phyloP scores from a whole-genome alignment of 306 rosid species.

The Argentina anserina region DNA sequence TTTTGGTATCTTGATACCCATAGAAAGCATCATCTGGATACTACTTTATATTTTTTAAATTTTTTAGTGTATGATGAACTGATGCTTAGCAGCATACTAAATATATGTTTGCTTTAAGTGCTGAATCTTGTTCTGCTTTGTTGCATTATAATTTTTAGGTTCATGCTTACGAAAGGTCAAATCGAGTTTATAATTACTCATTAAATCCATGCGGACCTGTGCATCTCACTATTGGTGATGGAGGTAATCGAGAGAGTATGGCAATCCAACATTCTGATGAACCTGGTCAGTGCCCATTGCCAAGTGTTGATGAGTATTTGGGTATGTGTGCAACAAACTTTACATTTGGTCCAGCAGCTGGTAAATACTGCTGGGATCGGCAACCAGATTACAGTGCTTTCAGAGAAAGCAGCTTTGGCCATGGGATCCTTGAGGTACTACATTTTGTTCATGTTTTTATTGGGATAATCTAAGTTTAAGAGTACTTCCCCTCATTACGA shows the following conservation, averaged over 20 bases:
- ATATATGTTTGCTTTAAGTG: neutral
- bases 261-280: constrained; percentile 51
- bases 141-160: constrained; percentile 32
- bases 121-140: constrained; percentile 1
- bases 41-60: neutral
- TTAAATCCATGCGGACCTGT: constrained; percentile 85
- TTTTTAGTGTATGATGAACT: neutral
- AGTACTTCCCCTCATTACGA: neutral
- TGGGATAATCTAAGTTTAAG: neutral
- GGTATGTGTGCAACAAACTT: constrained; percentile 65
- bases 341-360: constrained; percentile 52
- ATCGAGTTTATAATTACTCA: constrained; percentile 63
- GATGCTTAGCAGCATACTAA: neutral
- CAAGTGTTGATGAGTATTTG: constrained; percentile 42
- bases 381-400: constrained; percentile 73
- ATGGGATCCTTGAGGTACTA: constrained; percentile 72
- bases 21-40: constrained; percentile 3
- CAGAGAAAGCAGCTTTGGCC: constrained; percentile 76
- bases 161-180: constrained; percentile 90
- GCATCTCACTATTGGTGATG: constrained; percentile 70
- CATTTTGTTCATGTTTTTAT: constrained; percentile 6
- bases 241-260: constrained; percentile 89
- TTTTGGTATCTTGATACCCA: neutral
- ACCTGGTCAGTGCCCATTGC: constrained; percentile 62
- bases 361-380: constrained; percentile 72